A percentile compares a stretch with the other conserved stretches of the same genome.
Conservation (phyloP, 352 stramenopile genomes). For the Hyaloperonospora brassicae region DNA sequence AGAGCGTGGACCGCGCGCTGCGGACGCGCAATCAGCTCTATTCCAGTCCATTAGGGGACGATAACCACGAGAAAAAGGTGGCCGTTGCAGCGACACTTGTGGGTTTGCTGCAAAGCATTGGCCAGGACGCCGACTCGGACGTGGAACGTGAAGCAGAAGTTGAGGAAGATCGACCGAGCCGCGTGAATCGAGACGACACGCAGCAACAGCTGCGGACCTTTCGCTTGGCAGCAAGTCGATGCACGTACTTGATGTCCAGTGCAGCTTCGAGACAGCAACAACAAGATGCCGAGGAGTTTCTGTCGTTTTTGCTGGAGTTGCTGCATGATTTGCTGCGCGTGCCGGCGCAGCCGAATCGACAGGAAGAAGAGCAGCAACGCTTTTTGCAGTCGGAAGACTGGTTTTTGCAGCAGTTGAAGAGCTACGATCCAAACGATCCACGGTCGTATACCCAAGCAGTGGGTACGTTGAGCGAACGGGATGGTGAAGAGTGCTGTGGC, state of each 20-base stretch:
- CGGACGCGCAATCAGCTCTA: constrained; percentile 19
- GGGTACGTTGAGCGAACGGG: constrained; percentile 29
- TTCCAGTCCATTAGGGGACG: too few relatives aligned
- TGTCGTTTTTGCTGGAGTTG: constrained; percentile 62
- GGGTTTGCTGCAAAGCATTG: not conserved
- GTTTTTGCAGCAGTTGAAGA: constrained; percentile 22
- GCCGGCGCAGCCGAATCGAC: constrained; percentile 11
- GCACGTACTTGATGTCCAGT: constrained; percentile 39
- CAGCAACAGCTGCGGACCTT: constrained; percentile 26
- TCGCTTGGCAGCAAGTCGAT: constrained; percentile 31
- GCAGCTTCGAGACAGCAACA: constrained; percentile 47
- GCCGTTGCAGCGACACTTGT: too few relatives aligned
- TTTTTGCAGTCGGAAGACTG: constrained; percentile 16
- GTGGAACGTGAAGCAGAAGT: not conserved
- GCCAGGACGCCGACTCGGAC: constrained; percentile 13
- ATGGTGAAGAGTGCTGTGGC: not conserved
- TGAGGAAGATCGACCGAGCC: constrained; percentile 4
- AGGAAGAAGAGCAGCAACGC: constrained; percentile 17
- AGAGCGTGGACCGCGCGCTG: constrained; percentile 21
- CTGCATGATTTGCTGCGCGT: constrained; percentile 47
- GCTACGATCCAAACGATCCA: constrained; percentile 35
- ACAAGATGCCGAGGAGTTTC: constrained; percentile 74
- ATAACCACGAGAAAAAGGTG: too few relatives aligned
- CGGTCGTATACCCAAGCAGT: constrained; percentile 53
- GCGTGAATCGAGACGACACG: constrained; percentile 17